These are phyloP conservation scores for Ascochyta clinopodiicola DNA, from an alignment of 2,329 filamentous ascomycete genomes.

Conservation along the genomic window DNA sequence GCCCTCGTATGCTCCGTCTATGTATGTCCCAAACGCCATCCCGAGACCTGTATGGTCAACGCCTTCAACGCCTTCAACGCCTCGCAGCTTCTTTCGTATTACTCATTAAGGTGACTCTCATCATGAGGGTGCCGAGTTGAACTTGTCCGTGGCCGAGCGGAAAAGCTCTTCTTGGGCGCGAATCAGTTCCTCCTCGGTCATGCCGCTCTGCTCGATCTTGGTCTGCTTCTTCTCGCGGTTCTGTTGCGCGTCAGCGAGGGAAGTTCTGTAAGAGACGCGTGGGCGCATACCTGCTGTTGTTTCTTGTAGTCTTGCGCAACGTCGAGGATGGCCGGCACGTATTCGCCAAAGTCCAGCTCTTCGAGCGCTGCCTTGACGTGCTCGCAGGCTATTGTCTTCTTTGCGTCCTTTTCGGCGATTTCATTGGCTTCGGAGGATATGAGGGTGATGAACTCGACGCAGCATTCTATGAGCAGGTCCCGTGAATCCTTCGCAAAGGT, in stretches of 20 bases:
- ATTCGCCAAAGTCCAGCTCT: conserved; percentile 90
- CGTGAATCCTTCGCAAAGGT: conserved; percentile 94
- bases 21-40: conserved; percentile 34
- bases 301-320: conserved; percentile 93
- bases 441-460: conserved; percentile 97
- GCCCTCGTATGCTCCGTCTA: conserved; percentile 17
- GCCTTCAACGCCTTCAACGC: conserved; percentile 40
- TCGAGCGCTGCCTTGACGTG: conserved; percentile 95
- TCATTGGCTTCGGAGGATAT: conserved; percentile 99
- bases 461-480: conserved; percentile 96
- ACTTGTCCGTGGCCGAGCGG: conserved; percentile 76
- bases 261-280: background rate
- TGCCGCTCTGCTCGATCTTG: conserved; percentile 93
- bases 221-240: conserved; percentile 95
- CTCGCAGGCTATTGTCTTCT: conserved; percentile 98
- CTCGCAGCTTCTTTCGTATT: conserved; percentile 24
- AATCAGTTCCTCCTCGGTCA: conserved; percentile 88
- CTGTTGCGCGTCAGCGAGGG: conserved; percentile 55
- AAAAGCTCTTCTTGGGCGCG: conserved; percentile 92
- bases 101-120: conserved; percentile 14
- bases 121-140: conserved; percentile 61
- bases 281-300: conserved; percentile 75
- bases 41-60: conserved; percentile 24
- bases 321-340: conserved; percentile 84
- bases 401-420: conserved; percentile 97